phyloP scores from a whole-genome alignment of 805 yeast species.

The Lachancea thermotolerans region DNA sequence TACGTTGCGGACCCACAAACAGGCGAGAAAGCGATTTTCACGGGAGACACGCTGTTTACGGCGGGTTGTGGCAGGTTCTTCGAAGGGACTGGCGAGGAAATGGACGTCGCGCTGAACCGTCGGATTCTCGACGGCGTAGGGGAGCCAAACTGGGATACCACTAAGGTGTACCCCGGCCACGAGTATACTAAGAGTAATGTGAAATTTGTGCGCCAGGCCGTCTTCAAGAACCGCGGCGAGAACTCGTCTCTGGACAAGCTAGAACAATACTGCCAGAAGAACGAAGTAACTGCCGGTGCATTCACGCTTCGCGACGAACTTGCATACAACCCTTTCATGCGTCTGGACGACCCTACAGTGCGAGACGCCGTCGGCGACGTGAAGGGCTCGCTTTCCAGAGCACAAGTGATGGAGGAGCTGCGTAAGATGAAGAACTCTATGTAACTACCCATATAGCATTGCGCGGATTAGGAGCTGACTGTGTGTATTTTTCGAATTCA shows the following conservation, averaged over 20 bases:
- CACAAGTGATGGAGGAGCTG: slow-evolving; percentile 62
- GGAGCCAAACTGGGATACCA: slow-evolving; percentile 30
- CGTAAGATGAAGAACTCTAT: slow-evolving; percentile 70
- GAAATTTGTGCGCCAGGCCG: slow-evolving; percentile 62
- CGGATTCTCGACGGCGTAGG: slow-evolving; percentile 56
- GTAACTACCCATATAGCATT: slow-evolving; percentile 15
- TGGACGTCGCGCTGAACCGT: slow-evolving; percentile 62
- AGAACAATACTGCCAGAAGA: slow-evolving; percentile 40
- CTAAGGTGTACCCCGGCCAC: slow-evolving; percentile 87
- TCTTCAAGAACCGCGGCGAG: slow-evolving; percentile 37
- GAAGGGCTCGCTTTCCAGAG: slow-evolving; percentile 31
- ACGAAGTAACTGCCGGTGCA: slow-evolving; percentile 77
- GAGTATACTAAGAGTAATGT: slow-evolving; percentile 86
- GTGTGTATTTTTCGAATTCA: no score
- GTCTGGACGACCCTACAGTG: slow-evolving; percentile 58
- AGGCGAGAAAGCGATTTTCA: slow-evolving; percentile 68
- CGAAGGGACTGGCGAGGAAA: slow-evolving; percentile 79
- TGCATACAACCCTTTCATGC: slow-evolving; percentile 84
- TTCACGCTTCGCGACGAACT: slow-evolving; percentile 83
- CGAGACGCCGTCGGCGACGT: slow-evolving; percentile 49
- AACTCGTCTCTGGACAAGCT: slow-evolving; percentile 46
- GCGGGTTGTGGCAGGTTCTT: slow-evolving; percentile 97
- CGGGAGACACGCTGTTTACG: slow-evolving; percentile 91
- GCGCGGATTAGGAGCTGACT: no score
- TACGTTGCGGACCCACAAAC: slow-evolving; percentile 57